Base-by-base conservation (phyloP, 225 moss, liverwort and hornwort genomes). In the Takakia lepidozioides region DNA sequence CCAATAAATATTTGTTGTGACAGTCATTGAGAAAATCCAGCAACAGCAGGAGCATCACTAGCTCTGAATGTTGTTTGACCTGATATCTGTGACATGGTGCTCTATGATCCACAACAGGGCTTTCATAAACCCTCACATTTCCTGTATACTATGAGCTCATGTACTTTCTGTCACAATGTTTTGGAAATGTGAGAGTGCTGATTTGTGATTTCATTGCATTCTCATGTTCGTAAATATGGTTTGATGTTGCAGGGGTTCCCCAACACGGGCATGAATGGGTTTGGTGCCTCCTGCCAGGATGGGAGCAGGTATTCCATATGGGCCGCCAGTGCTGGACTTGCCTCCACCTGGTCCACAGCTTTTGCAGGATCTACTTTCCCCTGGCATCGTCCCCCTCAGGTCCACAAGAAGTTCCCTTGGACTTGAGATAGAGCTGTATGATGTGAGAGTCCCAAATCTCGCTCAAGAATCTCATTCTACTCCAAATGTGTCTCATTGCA, bases 71-170 rank as follows among this genome's bases (percentile, higher is more conserved):
- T 73, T 51, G 70, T 76, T 60, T 66, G 85, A 60, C 87, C 91
- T 57, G 98, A 98, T 64, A 68, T 78, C 48, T 76, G 85, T 21
- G 62, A 80, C 44, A 87, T 91, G 85, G 49, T 76, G 54, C 64
- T 83, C 27, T 83, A 91, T 67, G 98, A 87, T 74, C 62, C 83
- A 38, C 82, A 91, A 46, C 87, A 85, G 70, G 91, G 87, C 34
- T 73, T 78, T 74, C 91, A 91, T 87, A 78, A n/a, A n/a, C n/a
- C n/a, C n/a, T n/a, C n/a, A n/a, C n/a, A n/a, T n/a, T n/a, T n/a
- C n/a, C n/a, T n/a, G n/a, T n/a, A n/a, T n/a, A n/a, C n/a, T n/a
- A n/a, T n/a, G n/a, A n/a, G n/a, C n/a, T n/a, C n/a, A n/a, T n/a
- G n/a, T n/a, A n/a, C n/a, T n/a, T n/a, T n/a, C n/a, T n/a, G n/a